Base-by-base conservation (phyloP, 345 rosid genomes). In the Aquilaria sinensis region DNA sequence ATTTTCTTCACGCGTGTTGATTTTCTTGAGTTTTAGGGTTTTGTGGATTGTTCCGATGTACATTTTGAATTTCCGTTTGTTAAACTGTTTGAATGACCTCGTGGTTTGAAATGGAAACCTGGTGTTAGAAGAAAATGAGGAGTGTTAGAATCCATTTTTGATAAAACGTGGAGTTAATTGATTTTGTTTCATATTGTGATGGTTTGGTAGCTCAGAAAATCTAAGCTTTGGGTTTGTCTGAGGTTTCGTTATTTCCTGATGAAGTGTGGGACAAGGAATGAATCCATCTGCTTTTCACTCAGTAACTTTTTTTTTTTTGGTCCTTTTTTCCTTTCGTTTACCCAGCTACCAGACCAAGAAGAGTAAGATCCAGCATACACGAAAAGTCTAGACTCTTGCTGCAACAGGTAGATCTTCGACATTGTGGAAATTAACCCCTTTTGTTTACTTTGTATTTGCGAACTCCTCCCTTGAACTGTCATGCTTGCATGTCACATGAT, bases 231-330 rank as follows among this genome's bases (percentile, higher is more conserved):
- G 13, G 13, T 37, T 47, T 63, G 48, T 48, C 5, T 74, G 43
- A n/a, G 1, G 31, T 73, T 10, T 23, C 0, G 14, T 58, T 31
- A 23, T 55, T 15, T 23, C 10, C 16, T 52, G 63, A 60, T 15
- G 57, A 54, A 64, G 61, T 69, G 46, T 29, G 51, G 62, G 47
- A 47, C 47, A 69, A 60, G 56, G 67, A 66, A 64, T 59, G 63
- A 68, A 69, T 53, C 13, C 61, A 14, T 31, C 10, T 12, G 1
- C 14, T 37, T 54, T 11, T 1, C 23, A 23, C 23, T 23, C 23
- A 23, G 23, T 23, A 23, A 23, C 13, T 54, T 11, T 4, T 65
- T 2, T 1, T 7, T 45, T 69, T 53, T 41, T 16, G 13, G 9
- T 46, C 34, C 32, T 45, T 41, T n/a, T 34, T 47, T 49, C 9